Evolutionary conservation across 768 basidiomycete genomes (phyloP).

Genomic region (Podaxis sp.): DNA sequence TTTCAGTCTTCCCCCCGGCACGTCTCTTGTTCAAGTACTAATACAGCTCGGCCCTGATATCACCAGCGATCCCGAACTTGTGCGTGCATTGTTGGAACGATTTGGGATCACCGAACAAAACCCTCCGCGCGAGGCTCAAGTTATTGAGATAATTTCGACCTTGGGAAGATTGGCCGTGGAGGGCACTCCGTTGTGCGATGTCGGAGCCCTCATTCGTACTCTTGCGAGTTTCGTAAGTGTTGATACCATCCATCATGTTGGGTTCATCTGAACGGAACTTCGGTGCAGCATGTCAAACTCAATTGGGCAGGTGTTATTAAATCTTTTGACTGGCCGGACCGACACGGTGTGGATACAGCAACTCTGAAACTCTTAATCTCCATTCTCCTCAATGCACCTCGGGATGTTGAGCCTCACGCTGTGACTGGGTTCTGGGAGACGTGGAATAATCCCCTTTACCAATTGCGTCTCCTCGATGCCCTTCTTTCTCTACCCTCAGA

Average conservation of each 20-base stretch:
- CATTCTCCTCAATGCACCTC: slow-evolving; percentile 80
- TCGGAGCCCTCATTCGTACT: slow-evolving; percentile 70
- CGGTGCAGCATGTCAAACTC: slow-evolving; percentile 56
- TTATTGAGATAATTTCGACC: slow-evolving; percentile 69
- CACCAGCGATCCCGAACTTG: slow-evolving; percentile 69
- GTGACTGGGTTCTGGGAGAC: slow-evolving; percentile 83
- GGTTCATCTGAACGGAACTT: slow-evolving; percentile 12
- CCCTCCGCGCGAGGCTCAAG: slow-evolving; percentile 70
- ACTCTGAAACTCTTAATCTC: slow-evolving; percentile 88
- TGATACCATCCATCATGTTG: background rate
- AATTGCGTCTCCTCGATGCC: slow-evolving; percentile 85
- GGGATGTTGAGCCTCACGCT: slow-evolving; percentile 73
- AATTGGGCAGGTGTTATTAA: slow-evolving; percentile 84
- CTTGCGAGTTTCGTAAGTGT: slow-evolving; percentile 71
- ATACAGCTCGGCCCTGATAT: slow-evolving; percentile 80
- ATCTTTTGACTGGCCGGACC: slow-evolving; percentile 82
- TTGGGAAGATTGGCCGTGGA: slow-evolving; percentile 71
- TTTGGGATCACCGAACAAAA: slow-evolving; percentile 74
- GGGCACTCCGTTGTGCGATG: slow-evolving; percentile 71
- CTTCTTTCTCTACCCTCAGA: slow-evolving; percentile 87
- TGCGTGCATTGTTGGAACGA: slow-evolving; percentile 66
- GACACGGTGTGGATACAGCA: slow-evolving; percentile 85
- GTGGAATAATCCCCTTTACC: slow-evolving; percentile 86
- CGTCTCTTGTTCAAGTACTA: slow-evolving; percentile 72
- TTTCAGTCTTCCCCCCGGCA: slow-evolving; percentile 60